Evolutionary conservation across 2,329 filamentous ascomycete species (phyloP), one percentile per base, ranked within the genome.

Genomic region (Trichoderma sp.): DNA sequence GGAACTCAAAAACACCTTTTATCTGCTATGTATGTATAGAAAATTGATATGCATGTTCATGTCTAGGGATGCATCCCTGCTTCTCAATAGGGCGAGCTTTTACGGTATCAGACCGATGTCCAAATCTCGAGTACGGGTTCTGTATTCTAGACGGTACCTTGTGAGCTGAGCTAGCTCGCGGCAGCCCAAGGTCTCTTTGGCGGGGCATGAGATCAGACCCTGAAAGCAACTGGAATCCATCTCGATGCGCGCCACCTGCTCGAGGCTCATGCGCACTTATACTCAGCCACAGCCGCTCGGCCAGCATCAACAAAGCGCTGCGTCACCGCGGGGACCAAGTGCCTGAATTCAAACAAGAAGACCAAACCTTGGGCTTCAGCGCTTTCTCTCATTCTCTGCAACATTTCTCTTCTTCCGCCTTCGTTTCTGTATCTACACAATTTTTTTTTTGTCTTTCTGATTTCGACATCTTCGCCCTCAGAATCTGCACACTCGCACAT

Each of bases 301-400:
- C 31, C n/a, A 47, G 24, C 47, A 49, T 52, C 64, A 59, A 59
- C 40, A 58, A 14, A 43, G 59, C 40, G 35, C 63, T 70, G 68
- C 68, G 68, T 70, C 68, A 70, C 68, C 68, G 68, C 68, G 68
- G 68, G 68, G 68, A 68, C 56, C 52, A 61, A 35, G 52, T 35
- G 24, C 58, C 21, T 40, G 19, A 35, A 53, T 57, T 33, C 31
- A 64, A 64, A 58, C 64, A 66, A 66, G 57, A 27, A 13, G 21
- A 35, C 29, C 21, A n/a, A 16, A 52, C 21, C 29, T 43, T 29
- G 19, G 52, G 5, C 33, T 37, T 21, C 27, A 43, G 27, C 63
- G 27, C 21, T 33, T 58, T n/a, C 31, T 40, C 10, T 24, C 47
- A 0, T 24, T 49, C 16, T 55, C 14, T 29, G 5, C 19, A 21